These are phyloP conservation scores for Pythium monospermum DNA, from an alignment of 352 stramenopile genomes.

Conservation along the genomic window DNA sequence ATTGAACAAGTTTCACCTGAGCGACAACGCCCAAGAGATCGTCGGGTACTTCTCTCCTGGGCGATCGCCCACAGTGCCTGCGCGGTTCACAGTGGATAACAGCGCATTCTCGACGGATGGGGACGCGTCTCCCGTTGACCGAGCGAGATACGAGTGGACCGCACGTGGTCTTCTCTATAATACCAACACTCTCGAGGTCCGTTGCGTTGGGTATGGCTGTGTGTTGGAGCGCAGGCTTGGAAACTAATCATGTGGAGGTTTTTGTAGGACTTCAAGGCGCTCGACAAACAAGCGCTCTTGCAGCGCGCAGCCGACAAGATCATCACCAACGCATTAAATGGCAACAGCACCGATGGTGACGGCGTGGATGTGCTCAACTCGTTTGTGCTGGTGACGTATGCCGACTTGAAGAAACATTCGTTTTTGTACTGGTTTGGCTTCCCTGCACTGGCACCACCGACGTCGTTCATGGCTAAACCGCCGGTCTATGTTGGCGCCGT, in stretches of 20 bases:
- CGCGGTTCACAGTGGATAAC: conserved; percentile 69
- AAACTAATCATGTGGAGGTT: not conserved
- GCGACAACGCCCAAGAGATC: conserved; percentile 54
- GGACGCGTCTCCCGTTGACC: conserved; percentile 20
- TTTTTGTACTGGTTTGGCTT: conserved; percentile 95
- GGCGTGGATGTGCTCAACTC: conserved; percentile 59
- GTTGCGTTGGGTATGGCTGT: no score
- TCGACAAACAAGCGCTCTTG: conserved; percentile 80
- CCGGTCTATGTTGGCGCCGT: conserved; percentile 25
- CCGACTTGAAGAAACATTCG: conserved; percentile 91
- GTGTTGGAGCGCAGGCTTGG: no score
- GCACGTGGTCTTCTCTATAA: conserved; percentile 68
- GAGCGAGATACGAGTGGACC: conserved; percentile 72
- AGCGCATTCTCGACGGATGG: conserved; percentile 43
- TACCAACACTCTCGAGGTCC: conserved; percentile 84
- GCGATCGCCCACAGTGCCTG: conserved; percentile 49
- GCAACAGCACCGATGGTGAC: not conserved
- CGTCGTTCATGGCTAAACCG: conserved; percentile 29
- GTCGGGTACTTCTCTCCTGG: conserved; percentile 65
- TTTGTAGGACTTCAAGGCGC: conserved; percentile 69
- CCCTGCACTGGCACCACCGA: conserved; percentile 56
- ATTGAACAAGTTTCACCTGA: conserved; percentile 78
- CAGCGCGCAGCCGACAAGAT: conserved; percentile 33
- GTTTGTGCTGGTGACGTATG: conserved; percentile 90
- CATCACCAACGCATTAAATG: conserved; percentile 28